Conservation (phyloP, 2,329 filamentous ascomycete genomes). For the Xylariaceae sp. region DNA sequence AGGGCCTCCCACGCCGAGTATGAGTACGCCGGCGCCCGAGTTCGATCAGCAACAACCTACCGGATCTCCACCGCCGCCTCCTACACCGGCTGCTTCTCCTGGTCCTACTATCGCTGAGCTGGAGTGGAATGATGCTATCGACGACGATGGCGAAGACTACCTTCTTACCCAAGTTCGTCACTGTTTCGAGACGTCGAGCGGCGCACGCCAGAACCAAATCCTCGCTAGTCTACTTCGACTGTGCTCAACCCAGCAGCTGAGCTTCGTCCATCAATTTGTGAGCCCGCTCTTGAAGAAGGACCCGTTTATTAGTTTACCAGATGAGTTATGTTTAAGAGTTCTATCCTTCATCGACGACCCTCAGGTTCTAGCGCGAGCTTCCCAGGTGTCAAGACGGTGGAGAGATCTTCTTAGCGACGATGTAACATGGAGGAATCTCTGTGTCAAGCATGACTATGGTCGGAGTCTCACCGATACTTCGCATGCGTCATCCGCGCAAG, state of each 20-base stretch:
- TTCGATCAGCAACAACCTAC: slow-evolving; percentile 55
- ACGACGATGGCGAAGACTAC: slow-evolving; percentile 70
- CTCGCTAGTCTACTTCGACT: slow-evolving; percentile 85
- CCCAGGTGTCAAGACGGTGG: slow-evolving; percentile 95
- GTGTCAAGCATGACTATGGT: slow-evolving; percentile 88
- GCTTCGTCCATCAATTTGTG: slow-evolving; percentile 94
- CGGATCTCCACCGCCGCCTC: slow-evolving; percentile 58
- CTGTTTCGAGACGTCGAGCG: slow-evolving; percentile 72
- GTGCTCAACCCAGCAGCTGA: slow-evolving; percentile 91
- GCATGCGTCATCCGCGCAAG: no score
- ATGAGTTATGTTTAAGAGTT: slow-evolving; percentile 86
- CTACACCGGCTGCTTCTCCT: slow-evolving; percentile 60
- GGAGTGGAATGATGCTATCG: slow-evolving; percentile 72
- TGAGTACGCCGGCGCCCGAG: slow-evolving; percentile 59
- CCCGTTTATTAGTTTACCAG: slow-evolving; percentile 85
- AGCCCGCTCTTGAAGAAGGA: slow-evolving; percentile 93
- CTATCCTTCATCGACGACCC: slow-evolving; percentile 96
- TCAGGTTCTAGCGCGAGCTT: slow-evolving; percentile 84
- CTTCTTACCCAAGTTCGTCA: slow-evolving; percentile 73
- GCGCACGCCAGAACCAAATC: slow-evolving; percentile 71
- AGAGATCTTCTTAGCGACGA: slow-evolving; percentile 90
- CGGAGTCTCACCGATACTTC: slow-evolving; percentile 50
- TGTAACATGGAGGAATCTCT: slow-evolving; percentile 96
- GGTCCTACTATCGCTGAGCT: slow-evolving; percentile 56
- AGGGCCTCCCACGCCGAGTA: slow-evolving; percentile 61